Percentiles rank a stretch among this genome's conserved stretches.
These are phyloP conservation scores for Fusarium scirpi DNA, from an alignment of 2,329 filamentous ascomycete species.

Conservation along the genomic window DNA sequence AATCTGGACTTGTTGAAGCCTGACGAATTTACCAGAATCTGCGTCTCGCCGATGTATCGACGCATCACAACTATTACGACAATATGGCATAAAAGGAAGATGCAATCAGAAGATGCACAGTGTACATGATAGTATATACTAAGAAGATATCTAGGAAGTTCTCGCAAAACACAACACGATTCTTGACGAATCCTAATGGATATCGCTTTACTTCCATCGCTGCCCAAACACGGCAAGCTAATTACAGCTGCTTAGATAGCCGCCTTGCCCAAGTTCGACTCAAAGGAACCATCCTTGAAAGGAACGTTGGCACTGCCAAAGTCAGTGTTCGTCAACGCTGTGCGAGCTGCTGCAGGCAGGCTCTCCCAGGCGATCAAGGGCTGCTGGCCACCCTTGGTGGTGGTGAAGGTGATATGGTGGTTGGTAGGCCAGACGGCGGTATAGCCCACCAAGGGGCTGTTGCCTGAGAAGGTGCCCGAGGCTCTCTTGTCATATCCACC, in stretches of 20 bases:
- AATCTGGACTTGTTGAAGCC: not conserved
- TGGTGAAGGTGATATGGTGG: conserved; percentile 55
- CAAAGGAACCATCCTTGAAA: conserved; percentile 52
- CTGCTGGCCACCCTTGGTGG: conserved; percentile 54
- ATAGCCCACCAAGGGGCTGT: conserved; percentile 52
- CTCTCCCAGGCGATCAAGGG: conserved; percentile 60
- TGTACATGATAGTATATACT: not conserved
- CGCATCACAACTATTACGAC: not conserved
- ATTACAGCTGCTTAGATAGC: conserved; percentile 7
- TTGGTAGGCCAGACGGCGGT: conserved; percentile 49
- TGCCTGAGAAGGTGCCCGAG: conserved; percentile 43
- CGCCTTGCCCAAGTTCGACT: conserved; percentile 39
- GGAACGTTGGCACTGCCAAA: conserved; percentile 59
- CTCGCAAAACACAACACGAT: not conserved
- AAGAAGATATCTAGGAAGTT: not conserved
- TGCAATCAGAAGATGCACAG: not conserved
- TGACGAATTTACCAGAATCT: not conserved
- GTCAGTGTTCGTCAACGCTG: conserved; percentile 54
- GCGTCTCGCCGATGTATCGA: not conserved
- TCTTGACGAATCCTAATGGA: not conserved
- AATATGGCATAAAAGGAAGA: not conserved
- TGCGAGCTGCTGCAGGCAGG: conserved; percentile 52
- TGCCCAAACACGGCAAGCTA: not conserved
- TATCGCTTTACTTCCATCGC: not conserved
- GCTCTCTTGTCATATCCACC: conserved; percentile 50